Evolutionary conservation across 2,329 filamentous ascomycete species (phyloP), one percentile per base, ranked within the genome.

Genomic region (Incumbomyces lentus): DNA sequence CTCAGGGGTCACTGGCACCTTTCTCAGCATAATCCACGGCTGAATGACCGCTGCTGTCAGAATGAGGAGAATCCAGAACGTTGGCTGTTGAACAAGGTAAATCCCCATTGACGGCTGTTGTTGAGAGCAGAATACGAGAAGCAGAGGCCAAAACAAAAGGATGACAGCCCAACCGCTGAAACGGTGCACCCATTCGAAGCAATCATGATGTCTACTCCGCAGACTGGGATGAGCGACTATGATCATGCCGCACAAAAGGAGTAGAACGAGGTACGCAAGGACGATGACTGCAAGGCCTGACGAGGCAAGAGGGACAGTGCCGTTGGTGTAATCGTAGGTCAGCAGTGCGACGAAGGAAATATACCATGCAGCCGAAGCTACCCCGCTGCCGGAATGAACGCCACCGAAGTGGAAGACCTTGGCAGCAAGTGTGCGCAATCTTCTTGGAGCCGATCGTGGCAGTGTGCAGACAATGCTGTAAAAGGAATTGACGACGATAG

Each of bases 311-410:
- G 14, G 32, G 40, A 36, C 22, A 14, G 14, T 35, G 44, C 48
- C 34, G 18, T 42, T n/a, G 13, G n/a, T 31, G 31, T 37, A 45
- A 6, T 45, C 18, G 33, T 45, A 37, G 11, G 42, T 45, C 18
- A 38, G 16, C 42, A n/a, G 6, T 44, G 58, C 56, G 32, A 53
- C 49, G 2, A 50, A 53, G 14, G 50, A 51, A 6, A 48, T 34
- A 58, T 67, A 72, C 71, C 71, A 74, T 7, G 61, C 35, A n/a
- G 62, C 53, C 1, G 64, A 63, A 42, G 63, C 60, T 5, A 63
- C 51, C 2, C 60, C 64, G 41, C 60, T 60, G 2, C 63, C 62
- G 3, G 61, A 62, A 49, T 69, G 67, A 1, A 68, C 52, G 8
- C 67, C 66, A 14, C 66, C 67, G 31, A 66, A 59, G 34, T 62